Percentiles rank a stretch among this genome's conserved stretches.
phyloP scores from a whole-genome alignment of 2,329 filamentous ascomycete genomes.

The Fusarium solani-melongenae region DNA sequence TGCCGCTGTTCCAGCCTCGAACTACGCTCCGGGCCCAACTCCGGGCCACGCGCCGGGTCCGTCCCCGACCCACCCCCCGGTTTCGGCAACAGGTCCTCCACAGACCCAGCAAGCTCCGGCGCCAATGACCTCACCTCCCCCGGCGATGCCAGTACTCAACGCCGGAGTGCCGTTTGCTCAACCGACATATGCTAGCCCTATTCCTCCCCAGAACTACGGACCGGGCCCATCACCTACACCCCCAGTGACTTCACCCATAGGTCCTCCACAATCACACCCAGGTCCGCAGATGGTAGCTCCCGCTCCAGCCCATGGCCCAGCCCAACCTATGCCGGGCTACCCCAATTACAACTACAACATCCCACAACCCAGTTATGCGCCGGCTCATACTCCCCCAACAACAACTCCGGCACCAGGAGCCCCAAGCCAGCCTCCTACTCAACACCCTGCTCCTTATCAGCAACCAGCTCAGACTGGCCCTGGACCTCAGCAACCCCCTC shows the following conservation, averaged over 20 bases:
- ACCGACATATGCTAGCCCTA: slow-evolving; percentile 32
- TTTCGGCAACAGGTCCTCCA: background rate
- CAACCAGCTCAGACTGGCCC: slow-evolving; percentile 2
- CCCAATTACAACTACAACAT: slow-evolving; percentile 34
- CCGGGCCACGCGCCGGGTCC: slow-evolving; percentile 9
- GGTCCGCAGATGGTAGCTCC: background rate
- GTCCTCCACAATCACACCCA: background rate
- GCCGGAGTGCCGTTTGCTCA: slow-evolving; percentile 31
- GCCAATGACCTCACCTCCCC: background rate
- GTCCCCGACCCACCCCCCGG: background rate
- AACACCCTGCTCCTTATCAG: slow-evolving; percentile 18
- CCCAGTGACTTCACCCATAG: background rate
- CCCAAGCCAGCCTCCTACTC: background rate
- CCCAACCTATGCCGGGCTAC: slow-evolving; percentile 17
- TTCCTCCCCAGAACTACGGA: slow-evolving; percentile 22
- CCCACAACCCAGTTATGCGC: slow-evolving; percentile 37
- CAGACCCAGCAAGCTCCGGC: background rate
- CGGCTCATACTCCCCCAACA: slow-evolving; percentile 5
- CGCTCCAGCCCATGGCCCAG: slow-evolving; percentile 4
- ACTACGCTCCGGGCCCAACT: slow-evolving; percentile 20
- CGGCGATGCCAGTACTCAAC: slow-evolving; percentile 9
- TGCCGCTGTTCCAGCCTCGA: slow-evolving; percentile 21
- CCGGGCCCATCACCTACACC: slow-evolving; percentile 5
- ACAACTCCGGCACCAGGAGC: slow-evolving; percentile 2
- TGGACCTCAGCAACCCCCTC: slow-evolving; percentile 15